Percentiles rank a stretch among this genome's conserved stretches.
Evolutionary conservation across 306 rosid genomes (phyloP).

Genomic region (Prunus mira): DNA sequence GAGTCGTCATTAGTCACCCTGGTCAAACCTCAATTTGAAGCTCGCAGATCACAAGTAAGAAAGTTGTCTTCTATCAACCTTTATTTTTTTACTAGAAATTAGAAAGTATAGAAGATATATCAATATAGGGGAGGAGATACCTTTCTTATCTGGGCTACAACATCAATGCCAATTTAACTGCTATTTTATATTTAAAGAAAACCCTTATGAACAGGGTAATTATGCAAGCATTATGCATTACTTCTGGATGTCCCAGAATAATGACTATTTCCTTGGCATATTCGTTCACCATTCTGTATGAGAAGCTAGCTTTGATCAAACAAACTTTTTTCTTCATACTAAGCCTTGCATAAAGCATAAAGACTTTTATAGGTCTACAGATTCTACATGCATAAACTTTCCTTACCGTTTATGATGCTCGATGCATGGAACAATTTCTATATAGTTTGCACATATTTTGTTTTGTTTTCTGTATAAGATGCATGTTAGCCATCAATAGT

Average conservation of each 20-base stretch:
- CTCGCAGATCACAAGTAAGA: conserved; percentile 82
- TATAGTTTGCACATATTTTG: neutral
- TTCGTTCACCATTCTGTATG: neutral
- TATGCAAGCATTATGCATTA: neutral
- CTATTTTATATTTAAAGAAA: neutral
- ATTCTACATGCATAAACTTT: neutral
- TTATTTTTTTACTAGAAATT: neutral
- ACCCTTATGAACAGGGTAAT: neutral
- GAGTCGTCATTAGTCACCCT: conserved; percentile 72
- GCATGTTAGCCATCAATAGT: neutral
- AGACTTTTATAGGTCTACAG: neutral
- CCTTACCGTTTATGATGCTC: neutral
- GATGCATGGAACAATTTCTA: neutral
- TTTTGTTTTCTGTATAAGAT: neutral
- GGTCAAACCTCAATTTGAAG: conserved; percentile 96
- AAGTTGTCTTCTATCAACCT: conserved; percentile 1
- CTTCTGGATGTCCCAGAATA: neutral
- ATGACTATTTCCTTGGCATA: neutral
- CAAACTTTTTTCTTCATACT: neutral
- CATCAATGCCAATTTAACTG: neutral
- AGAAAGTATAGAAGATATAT: neutral
- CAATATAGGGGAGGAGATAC: neutral
- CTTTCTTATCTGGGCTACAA: neutral
- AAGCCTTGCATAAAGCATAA: neutral
- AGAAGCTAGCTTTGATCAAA: neutral